These are phyloP conservation scores for Combretum micranthum DNA, from an alignment of 345 rosid genomes.

Conservation along the genomic window DNA sequence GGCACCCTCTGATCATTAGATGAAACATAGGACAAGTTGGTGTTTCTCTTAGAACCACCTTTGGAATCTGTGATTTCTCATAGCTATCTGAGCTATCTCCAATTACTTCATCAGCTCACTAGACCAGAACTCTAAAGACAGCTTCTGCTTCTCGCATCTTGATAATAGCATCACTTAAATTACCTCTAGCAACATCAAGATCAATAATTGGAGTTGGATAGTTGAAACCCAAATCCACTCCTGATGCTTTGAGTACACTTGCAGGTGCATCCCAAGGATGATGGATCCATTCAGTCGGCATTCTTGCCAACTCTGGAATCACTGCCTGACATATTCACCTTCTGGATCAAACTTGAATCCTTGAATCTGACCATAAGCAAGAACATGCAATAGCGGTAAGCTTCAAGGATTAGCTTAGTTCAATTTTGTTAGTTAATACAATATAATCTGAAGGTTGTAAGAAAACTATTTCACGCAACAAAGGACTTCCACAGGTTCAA, in stretches of 20 bases:
- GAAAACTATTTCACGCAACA: too few species aligned
- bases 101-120: conserved; percentile 47
- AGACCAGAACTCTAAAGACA: conserved; percentile 33
- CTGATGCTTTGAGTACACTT: conserved; percentile 60
- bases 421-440: too few species aligned
- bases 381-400: too few species aligned
- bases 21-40: conserved; percentile 36
- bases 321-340: conserved; percentile 80
- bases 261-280: conserved; percentile 89
- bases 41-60: conserved; percentile 30
- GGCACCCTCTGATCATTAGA: conserved; percentile 85
- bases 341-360: conserved; percentile 73
- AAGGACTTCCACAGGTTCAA: too few species aligned
- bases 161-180: conserved; percentile 58
- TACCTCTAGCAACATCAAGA: conserved; percentile 56
- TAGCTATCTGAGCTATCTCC: conserved; percentile 52
- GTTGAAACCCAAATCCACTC: conserved; percentile 63
- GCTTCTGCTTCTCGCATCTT: conserved; percentile 76
- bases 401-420: too few species aligned
- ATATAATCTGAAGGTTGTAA: too few species aligned
- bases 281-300: conserved; percentile 92
- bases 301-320: conserved; percentile 89
- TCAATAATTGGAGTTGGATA: conserved; percentile 70
- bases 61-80: conserved; percentile 24
- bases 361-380: conserved; percentile 44